Evolutionary conservation across 805 yeast species (phyloP), one percentile per base, ranked within the genome.

Genomic region (Pichia membranifaciens): DNA sequence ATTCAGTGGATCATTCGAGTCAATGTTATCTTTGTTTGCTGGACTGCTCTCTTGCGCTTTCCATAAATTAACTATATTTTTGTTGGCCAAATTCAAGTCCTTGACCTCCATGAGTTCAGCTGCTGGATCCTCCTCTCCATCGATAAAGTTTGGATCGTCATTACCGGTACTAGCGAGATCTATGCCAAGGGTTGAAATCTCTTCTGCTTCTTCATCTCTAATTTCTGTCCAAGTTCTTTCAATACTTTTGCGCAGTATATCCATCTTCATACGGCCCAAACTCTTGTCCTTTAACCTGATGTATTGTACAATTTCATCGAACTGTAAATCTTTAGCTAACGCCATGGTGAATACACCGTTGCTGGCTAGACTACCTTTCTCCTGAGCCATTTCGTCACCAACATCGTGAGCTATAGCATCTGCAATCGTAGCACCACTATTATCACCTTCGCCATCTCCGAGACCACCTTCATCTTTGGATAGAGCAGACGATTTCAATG

Each of bases 21-120:
- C 55, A 20, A 40, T 57, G 41, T 23, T 45, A 47, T 43, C 18
- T 54, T 59, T 31, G n/a, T 53, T 17, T 1, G 16, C 17, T 13
- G 15, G 33, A 3, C 63, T n/a, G 8, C 25, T n/a, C 15, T 31
- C 39, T 2, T 64, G 54, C 6, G 28, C 29, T 31, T 69, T 73
- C 96, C 97, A 90, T 41, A 80, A 62, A 17, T 79, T 73, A 0
- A 85, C 85, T 2, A 90, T 84, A 18, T 84, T 78, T 58, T 82
- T 87, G 62, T 91, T 91, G 67, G 88, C 74, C 3, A 75, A 68
- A 56, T 90, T 90, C 3, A 72, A 61, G 48, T 86, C 87, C 42
- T 68, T 70, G 5, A 76, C 87, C 3, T 76, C 79, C 86, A 87
- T 79, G 48, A 87, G 54, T 21, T 77, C 77, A 21, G 60, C 62